Evolutionary conservation across 192 early-diverging fungal genomes (phyloP), one percentile per base, ranked within the genome.

Genomic region (Coemansia sp.): DNA sequence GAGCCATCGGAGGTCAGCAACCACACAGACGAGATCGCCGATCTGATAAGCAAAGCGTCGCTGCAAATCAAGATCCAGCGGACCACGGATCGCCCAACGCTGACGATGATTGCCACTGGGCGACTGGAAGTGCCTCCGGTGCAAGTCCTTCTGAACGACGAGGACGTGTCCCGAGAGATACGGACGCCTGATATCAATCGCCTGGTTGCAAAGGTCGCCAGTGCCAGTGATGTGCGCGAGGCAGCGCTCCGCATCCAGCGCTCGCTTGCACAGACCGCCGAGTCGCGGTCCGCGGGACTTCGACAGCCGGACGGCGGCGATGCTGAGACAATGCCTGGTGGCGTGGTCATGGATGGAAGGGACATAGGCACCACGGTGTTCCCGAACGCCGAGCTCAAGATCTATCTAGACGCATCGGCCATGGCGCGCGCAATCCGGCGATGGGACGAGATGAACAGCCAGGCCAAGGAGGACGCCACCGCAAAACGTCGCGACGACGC

Each of bases 281-380:
- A 78, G 28, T 45, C 65, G 4, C 72, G 52, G 42, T 42, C 65
- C 25, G 61, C 55, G 7, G 9, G 20, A 10, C 27, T 37, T 5
- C 36, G 8, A 22, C 40, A 40, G 28, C 42, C 54, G 2, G 50
- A 34, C 9, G 10, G 23, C 1, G 34, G 63, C 11, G 34, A 11
- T 36, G 13, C 14, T 17, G 41, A 29, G 42, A 22, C 27, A 1
- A 27, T 37, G 30, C 52, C 55, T 52, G 60, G 55, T 1, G 90
- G 90, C n/a, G 60, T 91, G 33, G 89, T 93, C 13, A 92, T 94
- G 88, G 92, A 94, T 69, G 92, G 92, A 6, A 70, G 92, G 1
- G 92, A 94, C 67, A 89, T 92, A 54, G 90, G 92, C 9, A 88
- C 90, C 0, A 82, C 84, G 0, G 84, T 94, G 2, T 82, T 92